Evolutionary conservation across 2,329 filamentous ascomycete species (phyloP).

Genomic region (Microsporum ferrugineum): DNA sequence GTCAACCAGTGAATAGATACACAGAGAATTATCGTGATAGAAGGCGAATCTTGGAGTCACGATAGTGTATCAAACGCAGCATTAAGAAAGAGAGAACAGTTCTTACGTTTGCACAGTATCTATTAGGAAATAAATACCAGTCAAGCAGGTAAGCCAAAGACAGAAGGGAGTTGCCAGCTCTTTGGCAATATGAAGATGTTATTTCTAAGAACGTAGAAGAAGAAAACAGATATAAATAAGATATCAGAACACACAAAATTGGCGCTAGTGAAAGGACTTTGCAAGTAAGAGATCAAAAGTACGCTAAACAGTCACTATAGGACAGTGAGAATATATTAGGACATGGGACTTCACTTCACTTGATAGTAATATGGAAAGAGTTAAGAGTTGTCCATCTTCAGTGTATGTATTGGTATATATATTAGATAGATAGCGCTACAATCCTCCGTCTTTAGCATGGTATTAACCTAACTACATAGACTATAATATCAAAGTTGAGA

Average conservation of each 20-base stretch:
- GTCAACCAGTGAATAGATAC: background rate
- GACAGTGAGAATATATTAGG: background rate
- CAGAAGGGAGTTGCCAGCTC: background rate
- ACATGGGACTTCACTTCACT: background rate
- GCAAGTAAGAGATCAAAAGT: background rate
- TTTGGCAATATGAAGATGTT: background rate
- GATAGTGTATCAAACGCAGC: background rate
- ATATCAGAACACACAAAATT: background rate
- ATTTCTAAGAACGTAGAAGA: background rate
- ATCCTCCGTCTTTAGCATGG: too few relatives aligned
- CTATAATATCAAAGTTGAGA: too few relatives aligned
- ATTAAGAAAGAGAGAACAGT: background rate
- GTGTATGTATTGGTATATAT: too few relatives aligned
- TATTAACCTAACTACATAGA: too few relatives aligned
- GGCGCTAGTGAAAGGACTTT: background rate
- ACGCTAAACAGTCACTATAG: background rate
- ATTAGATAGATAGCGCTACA: too few relatives aligned
- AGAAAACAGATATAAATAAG: background rate
- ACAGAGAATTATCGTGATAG: background rate
- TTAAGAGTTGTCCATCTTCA: too few relatives aligned
- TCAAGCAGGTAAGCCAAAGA: background rate
- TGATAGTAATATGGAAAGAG: background rate
- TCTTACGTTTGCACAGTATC: background rate
- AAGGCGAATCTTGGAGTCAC: background rate
- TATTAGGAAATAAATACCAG: background rate